Base-by-base conservation (phyloP, 306 rosid species). In the Boehmeria nivea region DNA sequence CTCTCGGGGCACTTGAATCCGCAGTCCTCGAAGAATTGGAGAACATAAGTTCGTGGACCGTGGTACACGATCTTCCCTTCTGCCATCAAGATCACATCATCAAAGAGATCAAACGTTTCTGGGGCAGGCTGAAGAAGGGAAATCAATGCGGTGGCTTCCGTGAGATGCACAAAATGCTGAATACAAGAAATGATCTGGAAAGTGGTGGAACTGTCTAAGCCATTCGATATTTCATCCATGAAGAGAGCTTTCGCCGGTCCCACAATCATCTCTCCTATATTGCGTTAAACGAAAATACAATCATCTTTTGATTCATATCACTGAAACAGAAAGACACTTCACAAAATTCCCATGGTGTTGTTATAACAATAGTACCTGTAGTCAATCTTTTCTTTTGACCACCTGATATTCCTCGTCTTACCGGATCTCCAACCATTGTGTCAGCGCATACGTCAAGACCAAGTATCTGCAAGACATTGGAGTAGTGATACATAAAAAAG, bases 101-200 rank as follows among this genome's bases (percentile, higher is more conserved):
- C 95, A 66, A 86, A 86, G 56, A 86, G 71, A 64, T 86, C 80
- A 45, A 68, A 86, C 47, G 91, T 83, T 75, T 86, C 95, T 0
- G 91, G 95, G 53, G 90, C 87, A 54, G 95, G 95, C 71, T 86
- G 95, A 68, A 83, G 95, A 57, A 86, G 95, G n/a, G 88, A 86
- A 59, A 86, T 76, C 64, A 86, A 67, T 12, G 87, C 83, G 25
- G 95, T 83, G 59, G 82, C 77, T 60, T 80, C 88, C 18, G 78
- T 60, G 61, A 86, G 65, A 63, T 86, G 95, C 66, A 64, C 88
- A 72, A 83, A 64, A 62, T 83, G 95, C 72, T 76, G 90, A 59
- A 86, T 83, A 56, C 88, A 86, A 49, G 90, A 75, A 43, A 86
- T 76, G 26, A 86, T 76, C 73, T 86, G 91, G 64, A 70, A 86